Percentiles rank a stretch among this genome's conserved stretches.
These are phyloP conservation scores for Aspergillus udagawae DNA, from an alignment of 2,329 filamentous ascomycete genomes.

Conservation along the genomic window DNA sequence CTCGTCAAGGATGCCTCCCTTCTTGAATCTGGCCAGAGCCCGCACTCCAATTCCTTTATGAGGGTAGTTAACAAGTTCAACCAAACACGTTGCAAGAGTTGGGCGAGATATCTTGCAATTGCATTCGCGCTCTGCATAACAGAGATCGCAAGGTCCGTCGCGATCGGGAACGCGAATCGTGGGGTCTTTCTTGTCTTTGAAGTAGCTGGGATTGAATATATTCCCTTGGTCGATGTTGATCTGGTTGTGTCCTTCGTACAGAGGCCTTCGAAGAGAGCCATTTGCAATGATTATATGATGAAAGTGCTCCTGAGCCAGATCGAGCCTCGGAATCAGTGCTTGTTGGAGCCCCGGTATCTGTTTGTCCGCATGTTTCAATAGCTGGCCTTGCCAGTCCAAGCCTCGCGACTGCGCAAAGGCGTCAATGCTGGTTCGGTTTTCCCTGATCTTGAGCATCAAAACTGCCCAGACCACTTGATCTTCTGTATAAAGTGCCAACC, in stretches of 20 bases:
- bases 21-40: slow-evolving; percentile 21
- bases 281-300: slow-evolving; percentile 11
- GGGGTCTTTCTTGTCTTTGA: slow-evolving; percentile 9
- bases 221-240: slow-evolving; percentile 8
- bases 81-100: slow-evolving; percentile 14
- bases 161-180: slow-evolving; percentile 6
- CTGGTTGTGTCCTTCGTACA: slow-evolving; percentile 9
- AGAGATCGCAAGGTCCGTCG: slow-evolving; percentile 18
- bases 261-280: slow-evolving; percentile 2
- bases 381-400: slow-evolving; percentile 22
- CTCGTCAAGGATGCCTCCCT: slow-evolving; percentile 22
- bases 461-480: slow-evolving; percentile 11
- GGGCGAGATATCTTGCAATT: slow-evolving; percentile 11
- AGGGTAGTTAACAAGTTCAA: slow-evolving; percentile 30
- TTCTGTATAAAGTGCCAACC: not conserved
- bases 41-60: slow-evolving; percentile 29
- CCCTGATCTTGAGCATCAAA: slow-evolving; percentile 12
- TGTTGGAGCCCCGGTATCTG: slow-evolving; percentile 1
- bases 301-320: slow-evolving; percentile 9
- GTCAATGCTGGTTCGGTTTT: slow-evolving; percentile 21
- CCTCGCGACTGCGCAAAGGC: slow-evolving; percentile 20
- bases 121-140: slow-evolving; percentile 13
- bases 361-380: slow-evolving; percentile 9
- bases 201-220: slow-evolving; percentile 9
- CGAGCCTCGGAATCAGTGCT: not conserved